Evolutionary conservation across 1,284 basidiomycete species (phyloP).

Genomic region (Moesziomyces parantarcticus): DNA sequence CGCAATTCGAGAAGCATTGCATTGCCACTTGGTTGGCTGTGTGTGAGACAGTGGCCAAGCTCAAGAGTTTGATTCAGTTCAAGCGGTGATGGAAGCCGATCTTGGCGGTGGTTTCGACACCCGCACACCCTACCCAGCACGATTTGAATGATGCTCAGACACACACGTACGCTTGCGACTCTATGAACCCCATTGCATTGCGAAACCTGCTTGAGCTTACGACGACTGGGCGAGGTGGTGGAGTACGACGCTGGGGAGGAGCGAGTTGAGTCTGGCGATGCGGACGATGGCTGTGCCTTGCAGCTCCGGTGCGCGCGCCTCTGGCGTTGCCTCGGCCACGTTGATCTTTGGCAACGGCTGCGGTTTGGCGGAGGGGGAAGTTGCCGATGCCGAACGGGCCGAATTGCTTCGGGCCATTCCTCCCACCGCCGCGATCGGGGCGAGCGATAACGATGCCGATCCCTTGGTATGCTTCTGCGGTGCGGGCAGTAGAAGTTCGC

Average conservation of each 20-base stretch:
- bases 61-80: no score
- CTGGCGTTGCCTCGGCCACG: not conserved
- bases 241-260: slow-evolving; percentile 13
- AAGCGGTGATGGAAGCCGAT: no score
- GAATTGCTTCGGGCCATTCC: slow-evolving; percentile 24
- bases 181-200: no score
- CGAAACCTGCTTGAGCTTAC: no score
- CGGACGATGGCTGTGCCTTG: slow-evolving; percentile 35
- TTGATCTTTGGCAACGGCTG: not conserved
- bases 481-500: slow-evolving; percentile 22
- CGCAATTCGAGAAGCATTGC: no score
- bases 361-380: not conserved
- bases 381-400: slow-evolving; percentile 3
- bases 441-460: slow-evolving; percentile 18
- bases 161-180: no score
- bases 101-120: no score
- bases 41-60: no score
- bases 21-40: no score
- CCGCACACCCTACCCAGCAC: no score
- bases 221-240: not conserved
- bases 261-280: slow-evolving; percentile 37
- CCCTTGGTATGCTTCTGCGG: slow-evolving; percentile 24
- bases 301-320: not conserved
- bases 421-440: slow-evolving; percentile 3
- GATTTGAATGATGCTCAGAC: no score